phyloP scores from a whole-genome alignment of 2,329 filamentous ascomycete species.

The Orbilia ellipsospora region DNA sequence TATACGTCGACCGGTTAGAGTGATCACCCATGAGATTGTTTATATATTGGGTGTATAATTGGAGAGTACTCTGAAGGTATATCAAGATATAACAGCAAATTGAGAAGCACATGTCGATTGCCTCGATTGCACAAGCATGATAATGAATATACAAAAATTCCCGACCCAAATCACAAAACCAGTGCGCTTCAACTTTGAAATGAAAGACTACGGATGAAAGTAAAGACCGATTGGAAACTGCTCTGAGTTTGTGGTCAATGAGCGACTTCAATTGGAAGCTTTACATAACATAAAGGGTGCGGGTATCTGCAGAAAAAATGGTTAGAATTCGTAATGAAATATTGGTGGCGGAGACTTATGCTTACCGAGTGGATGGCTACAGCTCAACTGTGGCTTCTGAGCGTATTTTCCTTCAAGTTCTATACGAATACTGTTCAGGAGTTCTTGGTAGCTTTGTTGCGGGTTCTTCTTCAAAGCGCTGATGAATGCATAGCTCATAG shows the following conservation, averaged over 20 bases:
- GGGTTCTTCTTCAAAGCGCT: constrained; percentile 89
- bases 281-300: constrained; percentile 52
- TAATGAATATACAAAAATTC: constrained; percentile 5
- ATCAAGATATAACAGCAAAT: constrained; percentile 14
- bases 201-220: not conserved
- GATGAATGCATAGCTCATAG: constrained; percentile 99
- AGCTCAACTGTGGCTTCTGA: constrained; percentile 95
- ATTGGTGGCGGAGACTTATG: constrained; percentile 48
- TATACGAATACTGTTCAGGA: constrained; percentile 94
- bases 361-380: constrained; percentile 92
- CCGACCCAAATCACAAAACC: constrained; percentile 15
- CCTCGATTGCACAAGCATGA: constrained; percentile 18
- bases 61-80: constrained; percentile 2
- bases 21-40: not conserved
- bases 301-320: constrained; percentile 34
- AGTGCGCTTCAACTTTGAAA: constrained; percentile 6
- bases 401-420: constrained; percentile 86
- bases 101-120: constrained; percentile 5
- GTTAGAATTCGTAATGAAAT: not conserved
- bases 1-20: not conserved
- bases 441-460: constrained; percentile 93
- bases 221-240: not conserved
- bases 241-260: not conserved
- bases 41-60: not conserved
- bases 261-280: not conserved